Evolutionary conservation across 768 basidiomycete genomes (phyloP), one percentile per base, ranked within the genome.

Genomic region (Leccinum incarnatum): DNA sequence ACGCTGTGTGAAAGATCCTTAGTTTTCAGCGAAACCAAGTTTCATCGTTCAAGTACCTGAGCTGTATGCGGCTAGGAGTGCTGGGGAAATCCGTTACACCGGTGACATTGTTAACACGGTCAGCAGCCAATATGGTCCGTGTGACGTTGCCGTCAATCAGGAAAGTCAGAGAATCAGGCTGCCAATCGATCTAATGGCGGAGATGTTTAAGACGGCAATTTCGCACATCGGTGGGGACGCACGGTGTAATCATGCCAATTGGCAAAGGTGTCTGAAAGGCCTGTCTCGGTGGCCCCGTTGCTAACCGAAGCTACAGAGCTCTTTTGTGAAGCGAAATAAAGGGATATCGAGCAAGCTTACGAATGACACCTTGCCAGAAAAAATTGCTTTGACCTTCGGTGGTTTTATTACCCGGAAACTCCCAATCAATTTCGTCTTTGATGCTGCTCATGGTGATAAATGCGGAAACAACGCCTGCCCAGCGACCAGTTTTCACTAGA

Each of bases 361-460:
- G 84, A 55, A 90, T 81, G 54, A 78, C 55, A 29, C 87, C 87
- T 68, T 89, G 83, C 88, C 88, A 92, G 76, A 90, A 92, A 65
- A 77, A 88, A 69, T 94, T 94, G 40, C 84, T 86, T 74, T 95
- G 93, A 9, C 79, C 92, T 55, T 85, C 67, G 2, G 81, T 82
- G 2, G 84, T 86, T 19, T 73, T 66, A 49, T 76, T 76, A 6
- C 89, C 89, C 55, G 89, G 87, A 66, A 86, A 93, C 69, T 92
- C 90, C 90, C 91, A 92, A 62, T 93, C 91, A 53, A 93, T 89
- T 69, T 93, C 91, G 67, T 91, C 89, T 69, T 89, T 91, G 65
- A 92, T 79, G 62, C 87, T 83, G 65, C 83, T 84, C 92, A 93
- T 93, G 5, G 87, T 88, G 66, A 92, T 90, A 74, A 89, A 89